These are phyloP conservation scores for Curvularia sp. DNA, from an alignment of 2,329 filamentous ascomycete species.

Conservation along the genomic window DNA sequence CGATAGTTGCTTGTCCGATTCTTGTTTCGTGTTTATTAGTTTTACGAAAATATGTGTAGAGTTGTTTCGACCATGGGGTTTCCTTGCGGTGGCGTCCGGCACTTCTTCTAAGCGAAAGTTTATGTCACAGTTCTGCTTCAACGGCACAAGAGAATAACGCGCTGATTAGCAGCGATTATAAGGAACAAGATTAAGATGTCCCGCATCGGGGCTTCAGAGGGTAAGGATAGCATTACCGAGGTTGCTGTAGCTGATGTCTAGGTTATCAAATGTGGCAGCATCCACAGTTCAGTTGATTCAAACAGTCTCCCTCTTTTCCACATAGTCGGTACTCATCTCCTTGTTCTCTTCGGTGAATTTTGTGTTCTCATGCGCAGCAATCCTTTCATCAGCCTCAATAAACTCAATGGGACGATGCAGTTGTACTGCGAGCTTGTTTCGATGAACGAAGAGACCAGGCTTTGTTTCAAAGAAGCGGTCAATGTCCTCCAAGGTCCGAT, in stretches of 20 bases:
- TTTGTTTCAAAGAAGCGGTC: constrained; percentile 51
- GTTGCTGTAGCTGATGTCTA: not conserved
- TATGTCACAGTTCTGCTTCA: not conserved
- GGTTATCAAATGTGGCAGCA: fast-evolving
- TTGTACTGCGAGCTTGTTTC: constrained; percentile 57
- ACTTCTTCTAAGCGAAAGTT: not conserved
- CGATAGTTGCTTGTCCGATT: not conserved
- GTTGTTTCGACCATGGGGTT: not conserved
- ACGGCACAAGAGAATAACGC: not conserved
- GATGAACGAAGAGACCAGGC: constrained; percentile 54
- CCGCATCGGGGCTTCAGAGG: not conserved
- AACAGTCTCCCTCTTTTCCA: constrained; percentile 38
- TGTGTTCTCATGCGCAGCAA: constrained; percentile 28
- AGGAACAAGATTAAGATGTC: not conserved
- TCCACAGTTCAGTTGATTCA: constrained; percentile 7
- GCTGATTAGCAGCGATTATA: not conserved
- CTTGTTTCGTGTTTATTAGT: constrained; percentile 1
- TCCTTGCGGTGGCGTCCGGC: not conserved
- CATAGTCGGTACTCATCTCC: constrained; percentile 27
- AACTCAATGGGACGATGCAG: constrained; percentile 57
- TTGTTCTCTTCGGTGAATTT: constrained; percentile 16
- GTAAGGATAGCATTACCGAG: no score
- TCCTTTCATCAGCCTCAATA: constrained; percentile 56
- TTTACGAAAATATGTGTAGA: not conserved
- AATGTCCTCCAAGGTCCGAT: constrained; percentile 57